Percentiles rank a stretch among this genome's conserved stretches.
phyloP scores from a whole-genome alignment of 2,329 filamentous ascomycete genomes.

The Apiospora aurea region DNA sequence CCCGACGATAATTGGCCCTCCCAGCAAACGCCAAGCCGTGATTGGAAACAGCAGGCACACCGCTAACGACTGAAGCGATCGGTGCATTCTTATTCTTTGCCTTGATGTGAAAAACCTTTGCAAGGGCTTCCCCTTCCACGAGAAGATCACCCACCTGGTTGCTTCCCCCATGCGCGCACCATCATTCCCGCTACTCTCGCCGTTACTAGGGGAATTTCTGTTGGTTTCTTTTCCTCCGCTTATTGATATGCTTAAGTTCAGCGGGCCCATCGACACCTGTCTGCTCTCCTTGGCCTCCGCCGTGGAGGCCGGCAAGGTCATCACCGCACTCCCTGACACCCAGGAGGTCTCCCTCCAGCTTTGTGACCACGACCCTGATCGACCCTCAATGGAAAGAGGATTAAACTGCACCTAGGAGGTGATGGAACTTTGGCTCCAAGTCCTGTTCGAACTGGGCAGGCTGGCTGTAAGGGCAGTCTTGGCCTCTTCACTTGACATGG shows the following conservation, averaged over 20 bases:
- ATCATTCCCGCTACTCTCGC: slow-evolving; percentile 29
- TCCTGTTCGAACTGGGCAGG: no score
- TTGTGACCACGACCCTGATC: slow-evolving; percentile 81
- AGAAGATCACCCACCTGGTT: slow-evolving; percentile 71
- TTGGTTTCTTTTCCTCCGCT: slow-evolving; percentile 2
- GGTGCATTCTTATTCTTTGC: no score
- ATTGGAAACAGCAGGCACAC: slow-evolving; percentile 73
- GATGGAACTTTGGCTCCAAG: slow-evolving; percentile 87
- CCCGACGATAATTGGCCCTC: slow-evolving; percentile 84
- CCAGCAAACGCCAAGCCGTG: slow-evolving; percentile 88
- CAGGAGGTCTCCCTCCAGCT: slow-evolving; percentile 80
- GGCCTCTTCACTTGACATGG: no score
- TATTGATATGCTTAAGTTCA: slow-evolving; percentile 84
- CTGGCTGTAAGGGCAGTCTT: no score
- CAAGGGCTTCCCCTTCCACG: slow-evolving; percentile 68
- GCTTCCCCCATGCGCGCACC: slow-evolving; percentile 82
- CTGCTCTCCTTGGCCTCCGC: slow-evolving; percentile 70
- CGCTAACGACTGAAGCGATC: slow-evolving; percentile 32
- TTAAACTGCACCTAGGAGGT: no score
- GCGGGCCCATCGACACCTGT: slow-evolving; percentile 87
- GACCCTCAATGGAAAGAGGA: no score
- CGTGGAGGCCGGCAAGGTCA: slow-evolving; percentile 52
- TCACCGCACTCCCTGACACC: slow-evolving; percentile 75
- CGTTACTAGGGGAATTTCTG: background rate
- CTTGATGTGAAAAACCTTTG: slow-evolving; percentile 51